phyloP scores from a whole-genome alignment of 176 grass and related monocot genomes.

The Alopecurus myosuroides region DNA sequence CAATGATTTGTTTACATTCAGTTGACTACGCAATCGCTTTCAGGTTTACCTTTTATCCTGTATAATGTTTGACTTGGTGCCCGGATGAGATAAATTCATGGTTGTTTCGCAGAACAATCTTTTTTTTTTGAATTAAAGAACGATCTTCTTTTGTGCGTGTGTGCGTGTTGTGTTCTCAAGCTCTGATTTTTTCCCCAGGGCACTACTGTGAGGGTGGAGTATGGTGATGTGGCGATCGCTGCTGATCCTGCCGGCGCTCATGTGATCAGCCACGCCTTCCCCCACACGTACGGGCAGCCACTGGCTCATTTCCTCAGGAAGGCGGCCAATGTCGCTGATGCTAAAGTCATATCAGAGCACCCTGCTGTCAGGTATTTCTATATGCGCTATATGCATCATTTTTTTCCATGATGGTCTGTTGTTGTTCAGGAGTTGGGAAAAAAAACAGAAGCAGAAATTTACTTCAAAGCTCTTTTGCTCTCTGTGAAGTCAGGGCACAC shows the following conservation, averaged over 20 bases:
- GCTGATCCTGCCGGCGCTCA: conserved; percentile 79
- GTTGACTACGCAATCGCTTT: conserved; percentile 5
- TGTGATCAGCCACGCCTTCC: conserved; percentile 82
- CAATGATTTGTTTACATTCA: not conserved
- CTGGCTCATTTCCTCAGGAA: conserved; percentile 89
- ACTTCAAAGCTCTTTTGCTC: not conserved
- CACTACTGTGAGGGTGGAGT: conserved; percentile 92
- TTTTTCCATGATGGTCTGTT: not conserved
- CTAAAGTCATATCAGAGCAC: conserved; percentile 80
- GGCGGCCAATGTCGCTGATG: conserved; percentile 69
- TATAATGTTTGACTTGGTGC: not conserved
- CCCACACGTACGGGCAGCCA: conserved; percentile 82
- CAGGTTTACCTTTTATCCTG: not conserved
- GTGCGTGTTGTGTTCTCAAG: not conserved
- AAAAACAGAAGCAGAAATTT: not conserved
- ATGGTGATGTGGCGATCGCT: conserved; percentile 73
- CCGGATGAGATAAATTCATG: not conserved
- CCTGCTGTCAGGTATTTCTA: conserved; percentile 53
- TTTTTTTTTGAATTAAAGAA: not conserved
- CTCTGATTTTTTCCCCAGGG: conserved; percentile 40
- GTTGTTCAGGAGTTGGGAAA: not conserved
- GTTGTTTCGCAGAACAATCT: not conserved
- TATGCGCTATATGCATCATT: not conserved
- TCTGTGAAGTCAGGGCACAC: not conserved
- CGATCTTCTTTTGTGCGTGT: not conserved